Conservation (phyloP, 768 basidiomycete genomes). For the Psilocybe tampanensis region DNA sequence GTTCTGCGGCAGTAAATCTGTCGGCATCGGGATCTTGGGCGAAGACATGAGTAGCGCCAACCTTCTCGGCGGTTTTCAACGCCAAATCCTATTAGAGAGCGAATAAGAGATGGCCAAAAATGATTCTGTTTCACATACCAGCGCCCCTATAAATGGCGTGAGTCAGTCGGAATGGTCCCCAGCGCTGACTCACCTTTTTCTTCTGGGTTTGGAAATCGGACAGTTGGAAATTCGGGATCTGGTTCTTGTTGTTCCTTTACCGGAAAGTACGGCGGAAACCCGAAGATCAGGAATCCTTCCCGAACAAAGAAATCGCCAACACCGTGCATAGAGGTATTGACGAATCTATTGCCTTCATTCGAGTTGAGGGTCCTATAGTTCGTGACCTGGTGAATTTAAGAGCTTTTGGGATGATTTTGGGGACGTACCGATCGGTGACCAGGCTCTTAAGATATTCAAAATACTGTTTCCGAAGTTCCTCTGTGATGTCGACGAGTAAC, state of each 20-base stretch:
- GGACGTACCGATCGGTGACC: slow-evolving; percentile 28
- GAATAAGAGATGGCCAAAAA: neutral
- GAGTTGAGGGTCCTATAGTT: slow-evolving; percentile 37
- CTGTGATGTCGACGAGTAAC: slow-evolving; percentile 57
- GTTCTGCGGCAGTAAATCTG: slow-evolving; percentile 78
- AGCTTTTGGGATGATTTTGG: no score
- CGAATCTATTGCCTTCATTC: slow-evolving; percentile 53
- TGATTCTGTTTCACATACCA: slow-evolving; percentile 15
- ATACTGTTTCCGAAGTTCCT: slow-evolving; percentile 61
- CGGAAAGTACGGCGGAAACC: slow-evolving; percentile 59
- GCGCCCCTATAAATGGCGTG: slow-evolving; percentile 15
- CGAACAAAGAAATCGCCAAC: slow-evolving; percentile 71
- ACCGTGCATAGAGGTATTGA: slow-evolving; percentile 91
- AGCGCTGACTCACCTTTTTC: slow-evolving; percentile 64
- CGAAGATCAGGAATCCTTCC: slow-evolving; percentile 58
- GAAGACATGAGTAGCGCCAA: slow-evolving; percentile 64
- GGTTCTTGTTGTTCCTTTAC: slow-evolving; percentile 71
- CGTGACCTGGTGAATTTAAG: neutral
- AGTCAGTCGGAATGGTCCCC: neutral
- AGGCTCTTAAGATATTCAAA: slow-evolving; percentile 41
- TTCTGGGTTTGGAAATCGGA: slow-evolving; percentile 87
- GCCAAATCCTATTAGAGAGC: slow-evolving; percentile 62
- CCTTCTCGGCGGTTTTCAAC: slow-evolving; percentile 56
- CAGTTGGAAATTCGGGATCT: slow-evolving; percentile 86
- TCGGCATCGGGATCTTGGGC: slow-evolving; percentile 93